These are phyloP conservation scores for Triangularia verruculosa DNA, from an alignment of 2,329 filamentous ascomycete species.

Conservation along the genomic window DNA sequence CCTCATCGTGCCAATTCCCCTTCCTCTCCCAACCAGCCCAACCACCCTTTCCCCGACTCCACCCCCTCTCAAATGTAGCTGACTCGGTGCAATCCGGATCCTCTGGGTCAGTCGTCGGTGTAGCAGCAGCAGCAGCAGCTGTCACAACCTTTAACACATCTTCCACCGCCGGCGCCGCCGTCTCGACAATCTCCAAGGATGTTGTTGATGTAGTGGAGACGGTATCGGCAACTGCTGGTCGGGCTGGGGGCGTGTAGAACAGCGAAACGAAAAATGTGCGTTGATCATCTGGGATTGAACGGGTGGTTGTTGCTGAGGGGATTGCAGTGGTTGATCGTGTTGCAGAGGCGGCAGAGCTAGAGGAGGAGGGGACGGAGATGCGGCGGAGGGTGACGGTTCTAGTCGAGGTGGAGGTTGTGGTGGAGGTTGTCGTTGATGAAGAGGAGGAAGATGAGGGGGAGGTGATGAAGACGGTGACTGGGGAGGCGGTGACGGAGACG, in stretches of 20 bases:
- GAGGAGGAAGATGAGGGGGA: background rate
- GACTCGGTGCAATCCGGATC: background rate
- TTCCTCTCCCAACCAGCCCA: background rate
- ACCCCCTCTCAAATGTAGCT: background rate
- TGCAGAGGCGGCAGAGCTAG: background rate
- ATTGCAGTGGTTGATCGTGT: background rate
- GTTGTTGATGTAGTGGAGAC: background rate
- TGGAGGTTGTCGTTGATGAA: background rate
- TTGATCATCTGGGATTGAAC: background rate
- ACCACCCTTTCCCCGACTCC: background rate
- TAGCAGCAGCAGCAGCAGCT: background rate
- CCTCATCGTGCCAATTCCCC: background rate
- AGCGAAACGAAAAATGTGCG: background rate
- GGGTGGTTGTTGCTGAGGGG: background rate
- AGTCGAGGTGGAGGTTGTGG: background rate
- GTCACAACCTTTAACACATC: background rate
- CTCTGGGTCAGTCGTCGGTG: background rate
- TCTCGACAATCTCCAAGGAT: background rate
- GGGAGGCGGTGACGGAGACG: slow-evolving; percentile 8
- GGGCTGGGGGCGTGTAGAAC: background rate
- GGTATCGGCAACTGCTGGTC: background rate
- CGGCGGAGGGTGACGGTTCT: background rate
- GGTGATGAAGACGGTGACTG: background rate
- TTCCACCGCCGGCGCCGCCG: background rate
- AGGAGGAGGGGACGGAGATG: background rate